Evolutionary conservation across 352 stramenopile species (phyloP), one percentile per base, ranked within the genome.

Genomic region (Phytophthora sp.): DNA sequence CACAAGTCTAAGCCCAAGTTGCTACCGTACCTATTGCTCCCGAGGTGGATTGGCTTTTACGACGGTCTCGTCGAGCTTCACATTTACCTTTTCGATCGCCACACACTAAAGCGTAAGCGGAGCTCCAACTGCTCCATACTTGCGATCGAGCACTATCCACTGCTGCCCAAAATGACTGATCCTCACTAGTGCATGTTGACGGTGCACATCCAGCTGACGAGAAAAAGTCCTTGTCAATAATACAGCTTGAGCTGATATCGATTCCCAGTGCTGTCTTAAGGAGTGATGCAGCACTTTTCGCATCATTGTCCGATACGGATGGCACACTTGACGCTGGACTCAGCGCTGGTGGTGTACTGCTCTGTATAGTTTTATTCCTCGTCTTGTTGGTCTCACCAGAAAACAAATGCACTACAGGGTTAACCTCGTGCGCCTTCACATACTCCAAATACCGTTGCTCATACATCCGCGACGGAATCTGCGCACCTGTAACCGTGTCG

Each of bases 381-480:
- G 1, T 17, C 21, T 4, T 23, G 32, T 30, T 57, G 11, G 41
- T 24, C 13, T 44, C 37, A 1, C 18, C 44, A 45, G 66, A 55
- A 57, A 54, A 71, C 46, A 69, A n/a, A 23, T 62, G 77, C 15
- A 87, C 50, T 3, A 89, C 52, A 7, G 75, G 74, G 17, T 82
- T 65, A 1, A 69, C 42, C 11, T 71, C 62, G 27, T 74, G 45
- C 0, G 57, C 66, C 30, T 70, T 57, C 13, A 80, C 63, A 34
- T 77, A 87, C 3, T 73, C 31, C 34, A 81, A 45, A 60, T 89
- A 91, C 37, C 78, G 68, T 38, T 73, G 41, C 38, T 81, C 66
- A 51, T 91, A 91, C n/a, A 27, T 46, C 5, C 50, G 54, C 3
- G 61, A 5, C 21, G 69, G 44, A 6, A 91, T 77, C 18, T 54